Base-by-base conservation (phyloP, 495 filamentous ascomycete species). In the Aspergillus taichungensis region DNA sequence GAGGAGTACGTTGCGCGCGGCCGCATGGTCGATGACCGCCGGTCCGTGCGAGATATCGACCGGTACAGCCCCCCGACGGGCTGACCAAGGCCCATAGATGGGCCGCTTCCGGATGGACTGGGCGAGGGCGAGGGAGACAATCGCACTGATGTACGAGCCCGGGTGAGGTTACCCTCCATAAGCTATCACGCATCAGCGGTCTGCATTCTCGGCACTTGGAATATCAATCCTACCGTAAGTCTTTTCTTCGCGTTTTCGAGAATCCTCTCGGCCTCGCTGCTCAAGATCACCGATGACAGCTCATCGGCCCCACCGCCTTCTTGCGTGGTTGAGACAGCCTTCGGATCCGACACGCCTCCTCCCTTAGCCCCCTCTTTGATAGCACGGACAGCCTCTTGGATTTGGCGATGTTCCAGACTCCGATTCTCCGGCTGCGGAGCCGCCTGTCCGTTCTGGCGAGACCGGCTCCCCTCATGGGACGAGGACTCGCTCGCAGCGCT, bases 201-300 rank as follows among this genome's bases (percentile, higher is more conserved):
- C 18, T 24, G 18, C 4, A 4, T 24, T 24, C 18, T 24, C 18
- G 18, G 18, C 2, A 24, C 18, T 24, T 24, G 18, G 18, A 24
- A 24, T 24, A 13, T 32, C 30, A 35, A 64, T 86, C 63, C 63
- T 73, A 95, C 89, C 63, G 85, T 88, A 34, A 95, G 67, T 52
- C 88, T 75, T 61, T 78, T 82, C 66, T 95, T 95, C 28, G 89
- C 89, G 66, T 94, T 94, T 31, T 87, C 86, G 35, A 95, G 69
- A 59, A 95, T 95, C 47, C 85, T 69, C 60, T 95, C 89, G 8
- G 89, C 89, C 54, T 87, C 75, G 47, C 80, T 82, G 56, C 86
- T 92, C 59, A 95, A 59, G 6, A 86, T 80, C 9, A 76, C 80
- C 37, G 82, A 83, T 24, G 87, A 84, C 51, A 80, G 77, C 32